Evolutionary conservation across 2,329 filamentous ascomycete species (phyloP).

Genomic region (Penicillium sumatraense): DNA sequence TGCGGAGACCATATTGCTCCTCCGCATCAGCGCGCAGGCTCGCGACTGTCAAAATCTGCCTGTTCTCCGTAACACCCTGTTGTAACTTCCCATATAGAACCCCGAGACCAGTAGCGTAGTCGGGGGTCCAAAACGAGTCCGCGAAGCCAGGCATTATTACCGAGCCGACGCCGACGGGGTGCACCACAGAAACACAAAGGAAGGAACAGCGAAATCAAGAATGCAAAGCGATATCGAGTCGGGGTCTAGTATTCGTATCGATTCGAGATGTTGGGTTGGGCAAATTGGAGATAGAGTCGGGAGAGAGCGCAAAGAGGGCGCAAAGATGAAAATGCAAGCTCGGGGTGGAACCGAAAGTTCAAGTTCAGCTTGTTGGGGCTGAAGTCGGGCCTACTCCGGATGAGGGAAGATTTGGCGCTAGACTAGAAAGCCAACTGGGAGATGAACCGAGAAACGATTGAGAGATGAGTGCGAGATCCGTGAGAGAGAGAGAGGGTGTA

Average conservation of each 20-base stretch:
- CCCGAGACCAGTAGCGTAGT: slow-evolving; percentile 94
- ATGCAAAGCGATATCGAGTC: not conserved
- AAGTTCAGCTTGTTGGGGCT: not conserved
- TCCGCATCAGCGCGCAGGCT: slow-evolving; percentile 95
- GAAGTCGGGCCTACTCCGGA: not conserved
- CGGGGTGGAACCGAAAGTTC: slow-evolving; percentile 3
- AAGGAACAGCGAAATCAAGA: not conserved
- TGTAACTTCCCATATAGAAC: slow-evolving; percentile 96
- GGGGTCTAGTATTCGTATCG: not conserved
- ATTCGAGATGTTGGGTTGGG: not conserved
- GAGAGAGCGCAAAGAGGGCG: not conserved
- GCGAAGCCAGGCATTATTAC: slow-evolving; percentile 81
- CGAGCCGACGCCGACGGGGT: slow-evolving; percentile 15
- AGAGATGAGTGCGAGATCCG: not conserved
- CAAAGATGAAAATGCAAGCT: not conserved
- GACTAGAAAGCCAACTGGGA: not conserved
- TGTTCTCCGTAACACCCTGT: slow-evolving; percentile 93
- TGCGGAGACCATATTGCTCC: slow-evolving; percentile 79
- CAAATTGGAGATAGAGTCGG: not conserved
- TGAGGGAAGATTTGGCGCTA: not conserved
- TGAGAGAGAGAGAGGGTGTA: too few species aligned
- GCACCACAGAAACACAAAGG: not conserved
- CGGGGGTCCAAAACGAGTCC: slow-evolving; percentile 96
- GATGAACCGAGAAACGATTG: too few species aligned
- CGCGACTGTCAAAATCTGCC: slow-evolving; percentile 88